Evolutionary conservation across 768 basidiomycete species (phyloP), one percentile per base, ranked within the genome.

Genomic region (Mycena amicta): DNA sequence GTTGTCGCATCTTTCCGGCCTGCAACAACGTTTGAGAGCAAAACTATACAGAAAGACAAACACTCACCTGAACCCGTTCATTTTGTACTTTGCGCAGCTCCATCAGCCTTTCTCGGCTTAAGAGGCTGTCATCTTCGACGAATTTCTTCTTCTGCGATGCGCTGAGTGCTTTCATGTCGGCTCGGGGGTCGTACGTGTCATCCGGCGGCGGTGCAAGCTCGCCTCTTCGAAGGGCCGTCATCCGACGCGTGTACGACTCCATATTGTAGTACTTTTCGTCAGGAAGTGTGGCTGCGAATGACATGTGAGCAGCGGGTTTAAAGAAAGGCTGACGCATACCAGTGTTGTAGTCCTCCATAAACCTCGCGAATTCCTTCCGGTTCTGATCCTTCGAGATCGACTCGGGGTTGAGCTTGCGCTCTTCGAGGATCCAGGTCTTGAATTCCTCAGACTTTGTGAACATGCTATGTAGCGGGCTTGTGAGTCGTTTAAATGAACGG

Each of bases 181-280:
- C 90, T 39, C 82, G 76, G n/a, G 90, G 84, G 70, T 97, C 91
- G 71, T 97, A 97, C 13, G 74, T 67, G 67, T 89, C 87, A 55
- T 88, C 83, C 3, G 83, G 64, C 5, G 89, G 87, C 0, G 92
- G 89, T 8, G 93, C 73, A 52, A 84, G 89, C 64, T 91, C 93
- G 37, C 95, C 95, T n/a, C 86, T 80, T 45, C 93, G 86, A 50
- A 96, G 75, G 22, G 92, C 86, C 33, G 83, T 72, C 95, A 96
- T 96, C 47, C 92, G 87, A 22, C 78, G 78, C 59, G 95, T 92
- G 70, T 93, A 94, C 4, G 84, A 81, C 54, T 85, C 86, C 83
- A 95, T 93, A 68, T 95, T 84, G 72, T 96, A 96, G 72, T 95
- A 97, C 71, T 97, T 97, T 71, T 95, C 93, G 67, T 96, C 90